Conservation (phyloP, 2,329 filamentous ascomycete genomes). For the Pestalotiopsis sp. region DNA sequence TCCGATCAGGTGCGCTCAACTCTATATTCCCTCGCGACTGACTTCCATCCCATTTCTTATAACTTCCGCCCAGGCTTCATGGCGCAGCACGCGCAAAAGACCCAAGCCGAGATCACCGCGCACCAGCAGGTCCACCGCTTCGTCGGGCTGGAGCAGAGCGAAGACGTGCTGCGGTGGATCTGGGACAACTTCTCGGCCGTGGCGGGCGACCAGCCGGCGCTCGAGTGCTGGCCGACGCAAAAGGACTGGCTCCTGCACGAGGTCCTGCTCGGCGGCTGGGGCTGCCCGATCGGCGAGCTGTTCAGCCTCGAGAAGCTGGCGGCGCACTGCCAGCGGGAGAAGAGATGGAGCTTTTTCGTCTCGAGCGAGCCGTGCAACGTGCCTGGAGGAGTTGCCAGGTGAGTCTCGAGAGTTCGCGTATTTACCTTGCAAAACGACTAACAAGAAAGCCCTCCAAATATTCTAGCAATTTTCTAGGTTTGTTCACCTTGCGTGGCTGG, state of each 20-base stretch:
- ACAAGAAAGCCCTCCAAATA: slow-evolving; percentile 35
- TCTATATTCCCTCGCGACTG: not conserved
- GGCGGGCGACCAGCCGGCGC: slow-evolving; percentile 45
- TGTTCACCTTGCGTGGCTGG: not conserved
- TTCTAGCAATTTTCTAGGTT: slow-evolving; percentile 38
- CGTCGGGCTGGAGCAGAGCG: slow-evolving; percentile 50
- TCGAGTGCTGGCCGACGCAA: slow-evolving; percentile 40
- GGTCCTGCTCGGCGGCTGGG: slow-evolving; percentile 51
- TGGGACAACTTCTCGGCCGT: slow-evolving; percentile 46
- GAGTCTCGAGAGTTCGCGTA: slow-evolving; percentile 1
- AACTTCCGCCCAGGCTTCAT: slow-evolving; percentile 42
- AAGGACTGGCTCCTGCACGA: slow-evolving; percentile 40
- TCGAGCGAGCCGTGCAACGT: slow-evolving; percentile 50
- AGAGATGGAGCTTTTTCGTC: slow-evolving; percentile 50
- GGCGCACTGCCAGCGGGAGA: slow-evolving; percentile 37
- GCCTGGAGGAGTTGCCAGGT: slow-evolving; percentile 38
- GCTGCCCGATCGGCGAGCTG: slow-evolving; percentile 53
- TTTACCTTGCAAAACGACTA: not conserved
- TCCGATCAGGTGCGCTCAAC: slow-evolving; percentile 39
- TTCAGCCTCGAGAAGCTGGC: slow-evolving; percentile 51
- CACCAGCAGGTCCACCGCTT: slow-evolving; percentile 45
- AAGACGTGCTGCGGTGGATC: slow-evolving; percentile 44
- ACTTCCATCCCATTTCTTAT: not conserved
- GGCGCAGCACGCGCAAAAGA: slow-evolving; percentile 39
- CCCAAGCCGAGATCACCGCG: slow-evolving; percentile 37